Evolutionary conservation across 768 basidiomycete species (phyloP), one percentile per base, ranked within the genome.

Genomic region (Leucocoprinus leucothites): DNA sequence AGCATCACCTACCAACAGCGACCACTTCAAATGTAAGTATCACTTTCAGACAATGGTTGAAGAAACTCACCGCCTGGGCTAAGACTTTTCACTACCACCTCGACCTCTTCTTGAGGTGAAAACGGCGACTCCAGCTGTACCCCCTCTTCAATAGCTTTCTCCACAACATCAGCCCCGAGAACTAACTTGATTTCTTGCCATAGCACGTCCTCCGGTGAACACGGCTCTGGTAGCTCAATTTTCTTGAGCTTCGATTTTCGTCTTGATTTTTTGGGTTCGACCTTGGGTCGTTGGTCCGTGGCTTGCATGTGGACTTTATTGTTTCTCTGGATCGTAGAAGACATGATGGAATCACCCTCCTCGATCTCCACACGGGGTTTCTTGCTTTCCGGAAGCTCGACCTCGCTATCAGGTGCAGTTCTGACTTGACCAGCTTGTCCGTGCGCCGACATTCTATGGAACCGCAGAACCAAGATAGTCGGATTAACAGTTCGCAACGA

Each of bases 141-240:
- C 5, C 79, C 79, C 0, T 77, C 73, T 19, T 72, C 73, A 2
- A 81, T 65, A 3, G 81, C 73, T 13, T 70, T 66, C 24, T 82
- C 76, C 0, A 87, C 82, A 7, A 70, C 71, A 14, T 83, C 81
- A 43, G 71, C 51, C 1, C 91, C 92, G 2, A 97, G 72, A 3
- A 94, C 72, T 2, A 73, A 75, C 26, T 81, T 65, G 21, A 94
- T 79, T 55, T 97, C 93, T 47, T 76, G 80, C 70, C 80, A 84
- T 25, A 90, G 71, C 9, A 94, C 87, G 63, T 94, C 91, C 21
- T 86, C 88, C 14, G 81, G 60, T 2, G 91, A 87, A 62, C 80
- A 87, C 0, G 80, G 74, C 46, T 91, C 91, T 1, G 84, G 82
- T 1, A 78, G 60, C 31, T 67, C 66, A 41, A 64, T 60, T 56